phyloP scores from a whole-genome alignment of 1,284 basidiomycete genomes.

The Termitomyces sp. region DNA sequence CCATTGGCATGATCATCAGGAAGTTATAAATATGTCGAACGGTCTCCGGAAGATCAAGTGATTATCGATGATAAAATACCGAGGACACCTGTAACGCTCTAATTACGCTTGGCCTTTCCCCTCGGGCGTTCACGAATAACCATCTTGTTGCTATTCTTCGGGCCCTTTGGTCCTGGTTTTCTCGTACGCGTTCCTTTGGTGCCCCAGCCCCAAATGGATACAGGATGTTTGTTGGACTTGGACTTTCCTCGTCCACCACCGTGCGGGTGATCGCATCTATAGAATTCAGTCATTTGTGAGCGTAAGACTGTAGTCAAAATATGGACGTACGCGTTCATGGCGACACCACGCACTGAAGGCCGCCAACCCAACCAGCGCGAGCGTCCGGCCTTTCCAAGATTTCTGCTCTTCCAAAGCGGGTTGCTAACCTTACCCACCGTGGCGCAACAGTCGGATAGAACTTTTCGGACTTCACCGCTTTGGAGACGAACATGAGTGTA shows the following conservation, averaged over 20 bases:
- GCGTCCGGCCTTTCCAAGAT: conserved; percentile 90
- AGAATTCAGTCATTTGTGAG: conserved; percentile 7
- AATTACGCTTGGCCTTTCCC: conserved; percentile 63
- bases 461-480: conserved; percentile 88
- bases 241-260: conserved; percentile 98
- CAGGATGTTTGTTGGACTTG: conserved; percentile 92
- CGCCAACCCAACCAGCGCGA: conserved; percentile 84
- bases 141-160: conserved; percentile 92
- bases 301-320: conserved; percentile 3
- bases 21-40: conserved; percentile 10
- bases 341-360: conserved; percentile 92
- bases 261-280: conserved; percentile 88
- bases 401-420: conserved; percentile 81
- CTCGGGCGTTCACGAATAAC: conserved; percentile 86
- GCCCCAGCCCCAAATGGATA: conserved; percentile 88
- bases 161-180: conserved; percentile 81
- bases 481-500: conserved; percentile 86
- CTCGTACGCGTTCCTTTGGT: conserved; percentile 92
- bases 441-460: conserved; percentile 81
- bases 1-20: background rate
- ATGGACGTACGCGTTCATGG: conserved; percentile 87
- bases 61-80: conserved; percentile 8
- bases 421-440: conserved; percentile 94
- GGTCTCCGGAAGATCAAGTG: background rate
- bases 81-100: conserved; percentile 6